Conservation (phyloP, 257 asterid genomes). For the Henckelia pumila region DNA sequence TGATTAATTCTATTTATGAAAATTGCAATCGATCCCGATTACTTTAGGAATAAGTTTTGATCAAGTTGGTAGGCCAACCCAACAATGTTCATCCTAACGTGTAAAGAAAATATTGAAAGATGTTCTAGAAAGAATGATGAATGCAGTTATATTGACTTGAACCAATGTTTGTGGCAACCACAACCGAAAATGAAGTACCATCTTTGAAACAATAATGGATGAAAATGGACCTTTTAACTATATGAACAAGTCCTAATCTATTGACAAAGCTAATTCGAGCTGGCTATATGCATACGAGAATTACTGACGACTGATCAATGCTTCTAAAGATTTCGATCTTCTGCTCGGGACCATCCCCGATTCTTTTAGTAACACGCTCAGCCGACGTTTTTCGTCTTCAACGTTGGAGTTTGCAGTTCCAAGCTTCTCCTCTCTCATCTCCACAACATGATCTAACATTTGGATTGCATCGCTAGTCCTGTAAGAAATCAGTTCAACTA, state of each 20-base stretch:
- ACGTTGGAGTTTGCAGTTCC: slow-evolving; percentile 90
- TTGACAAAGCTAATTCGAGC: not conserved
- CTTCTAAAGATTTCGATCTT: slow-evolving; percentile 64
- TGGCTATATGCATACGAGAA: slow-evolving; percentile 18
- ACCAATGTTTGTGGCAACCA: not conserved
- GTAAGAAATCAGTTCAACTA: slow-evolving; percentile 13
- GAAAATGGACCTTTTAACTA: not conserved
- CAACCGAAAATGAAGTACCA: not conserved
- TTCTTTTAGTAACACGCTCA: slow-evolving; percentile 62
- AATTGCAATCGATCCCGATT: not conserved
- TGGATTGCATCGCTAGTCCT: slow-evolving; percentile 84
- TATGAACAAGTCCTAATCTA: not conserved
- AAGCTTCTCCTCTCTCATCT: slow-evolving; percentile 82
- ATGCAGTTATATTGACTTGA: not conserved
- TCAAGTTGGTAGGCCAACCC: not conserved
- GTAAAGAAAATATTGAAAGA: not conserved
- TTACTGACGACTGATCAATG: slow-evolving; percentile 47
- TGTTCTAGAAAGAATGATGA: not conserved
- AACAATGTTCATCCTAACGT: too few species aligned
- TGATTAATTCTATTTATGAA: not conserved
- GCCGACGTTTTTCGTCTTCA: slow-evolving; percentile 71
- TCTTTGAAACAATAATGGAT: not conserved
- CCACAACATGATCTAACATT: slow-evolving; percentile 73
- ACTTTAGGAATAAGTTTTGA: not conserved
- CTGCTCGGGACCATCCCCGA: slow-evolving; percentile 64